Conservation (phyloP, 2,329 filamentous ascomycete genomes). For the Venturia asperata region DNA sequence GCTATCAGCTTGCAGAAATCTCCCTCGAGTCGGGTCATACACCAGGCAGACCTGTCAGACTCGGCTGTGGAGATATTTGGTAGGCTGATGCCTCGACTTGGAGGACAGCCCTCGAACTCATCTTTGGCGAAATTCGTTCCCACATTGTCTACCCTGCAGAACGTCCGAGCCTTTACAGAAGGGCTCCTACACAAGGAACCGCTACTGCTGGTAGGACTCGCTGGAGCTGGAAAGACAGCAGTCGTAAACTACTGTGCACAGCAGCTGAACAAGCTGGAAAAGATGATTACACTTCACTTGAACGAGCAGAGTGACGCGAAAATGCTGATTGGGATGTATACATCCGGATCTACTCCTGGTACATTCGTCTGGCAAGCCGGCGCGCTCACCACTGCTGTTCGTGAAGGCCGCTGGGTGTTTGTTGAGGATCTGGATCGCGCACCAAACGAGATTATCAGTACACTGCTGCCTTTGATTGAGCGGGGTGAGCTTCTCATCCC, state of each 20-base stretch:
- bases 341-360: constrained; percentile 77
- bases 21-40: neutral
- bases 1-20: neutral
- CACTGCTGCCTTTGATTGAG: constrained; percentile 86
- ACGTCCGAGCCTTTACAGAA: constrained; percentile 62
- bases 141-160: constrained; percentile 65
- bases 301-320: constrained; percentile 99
- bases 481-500: constrained; percentile 85
- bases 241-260: constrained; percentile 75
- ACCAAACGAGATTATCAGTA: constrained; percentile 89
- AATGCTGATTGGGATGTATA: constrained; percentile 88
- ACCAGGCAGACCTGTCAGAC: constrained; percentile 26
- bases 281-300: constrained; percentile 88
- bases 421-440: constrained; percentile 96
- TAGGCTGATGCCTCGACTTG: constrained; percentile 34
- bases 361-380: constrained; percentile 90
- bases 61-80: constrained; percentile 32
- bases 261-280: constrained; percentile 67
- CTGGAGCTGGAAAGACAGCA: constrained; percentile 87
- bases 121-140: constrained; percentile 41
- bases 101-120: constrained; percentile 28
- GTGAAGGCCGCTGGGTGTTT: constrained; percentile 90
- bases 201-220: constrained; percentile 70
- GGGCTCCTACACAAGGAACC: constrained; percentile 63
- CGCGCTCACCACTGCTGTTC: constrained; percentile 86